These are phyloP conservation scores for Populus hybrid DNA, from an alignment of 441 rosid genomes.

Conservation along the genomic window DNA sequence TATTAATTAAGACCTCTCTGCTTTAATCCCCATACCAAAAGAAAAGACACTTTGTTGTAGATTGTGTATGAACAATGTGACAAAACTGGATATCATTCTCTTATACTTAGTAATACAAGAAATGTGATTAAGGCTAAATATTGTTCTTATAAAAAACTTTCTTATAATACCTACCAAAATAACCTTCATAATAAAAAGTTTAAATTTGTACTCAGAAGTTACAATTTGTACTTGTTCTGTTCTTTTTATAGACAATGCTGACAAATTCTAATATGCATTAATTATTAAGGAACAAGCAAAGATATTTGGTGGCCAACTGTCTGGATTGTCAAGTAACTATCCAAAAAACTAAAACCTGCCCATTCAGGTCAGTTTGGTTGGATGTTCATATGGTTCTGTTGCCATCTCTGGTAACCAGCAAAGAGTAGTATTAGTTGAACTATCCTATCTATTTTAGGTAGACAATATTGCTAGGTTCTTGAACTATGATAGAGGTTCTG, in stretches of 20 bases:
- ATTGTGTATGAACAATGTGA: background rate
- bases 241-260: background rate
- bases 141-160: background rate
- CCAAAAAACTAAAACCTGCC: background rate
- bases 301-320: background rate
- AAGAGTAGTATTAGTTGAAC: slow-evolving; percentile 2
- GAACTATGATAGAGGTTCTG: background rate
- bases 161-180: background rate
- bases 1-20: background rate
- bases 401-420: background rate
- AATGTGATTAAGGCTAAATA: background rate
- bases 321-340: background rate
- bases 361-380: background rate
- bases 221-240: background rate
- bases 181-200: background rate
- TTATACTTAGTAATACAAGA: background rate
- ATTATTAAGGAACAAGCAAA: background rate
- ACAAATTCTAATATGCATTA: too few species aligned
- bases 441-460: background rate
- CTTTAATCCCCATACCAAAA: background rate
- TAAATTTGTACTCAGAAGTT: background rate
- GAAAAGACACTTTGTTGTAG: background rate
- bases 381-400: background rate
- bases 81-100: background rate
- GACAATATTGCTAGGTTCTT: background rate